Evolutionary conservation across 1,284 basidiomycete genomes (phyloP).

Genomic region (Fomitopsis pinicola): DNA sequence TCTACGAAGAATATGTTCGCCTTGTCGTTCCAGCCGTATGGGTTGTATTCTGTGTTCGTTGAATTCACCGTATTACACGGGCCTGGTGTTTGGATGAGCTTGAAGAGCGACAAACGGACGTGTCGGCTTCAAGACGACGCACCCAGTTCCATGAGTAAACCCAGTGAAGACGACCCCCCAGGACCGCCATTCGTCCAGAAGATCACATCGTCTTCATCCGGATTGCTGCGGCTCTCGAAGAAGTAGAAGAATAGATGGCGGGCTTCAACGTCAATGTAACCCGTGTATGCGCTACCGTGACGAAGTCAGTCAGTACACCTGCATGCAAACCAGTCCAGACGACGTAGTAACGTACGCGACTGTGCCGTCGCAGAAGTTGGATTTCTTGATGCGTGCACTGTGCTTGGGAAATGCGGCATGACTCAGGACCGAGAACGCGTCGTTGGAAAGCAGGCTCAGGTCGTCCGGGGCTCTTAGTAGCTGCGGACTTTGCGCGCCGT

Average conservation of each 20-base stretch:
- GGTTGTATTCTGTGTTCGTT: constrained; percentile 40
- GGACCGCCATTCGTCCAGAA: constrained; percentile 61
- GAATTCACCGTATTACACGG: not conserved
- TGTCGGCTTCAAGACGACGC: not conserved
- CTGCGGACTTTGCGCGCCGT: not conserved
- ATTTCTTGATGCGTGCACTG: constrained; percentile 45
- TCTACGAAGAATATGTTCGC: constrained; percentile 72
- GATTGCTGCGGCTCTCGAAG: constrained; percentile 72
- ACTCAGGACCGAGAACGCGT: constrained; percentile 40
- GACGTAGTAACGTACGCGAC: constrained; percentile 12
- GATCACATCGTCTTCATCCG: constrained; percentile 56
- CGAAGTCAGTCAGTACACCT: not conserved
- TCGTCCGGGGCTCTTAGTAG: constrained; percentile 27
- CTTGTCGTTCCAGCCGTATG: constrained; percentile 64
- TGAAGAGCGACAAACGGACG: not conserved
- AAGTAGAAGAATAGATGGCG: constrained; percentile 76
- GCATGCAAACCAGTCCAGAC: not conserved
- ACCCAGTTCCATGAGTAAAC: constrained; percentile 48
- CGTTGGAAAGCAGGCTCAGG: constrained; percentile 34
- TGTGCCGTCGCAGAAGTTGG: constrained; percentile 22
- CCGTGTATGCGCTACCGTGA: constrained; percentile 24
- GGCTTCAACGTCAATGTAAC: constrained; percentile 65
- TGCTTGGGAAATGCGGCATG: constrained; percentile 54
- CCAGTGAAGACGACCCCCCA: constrained; percentile 44
- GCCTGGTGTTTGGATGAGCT: not conserved